Conservation (phyloP, 2,329 filamentous ascomycete species). For the Trichophyton verrucosum region DNA sequence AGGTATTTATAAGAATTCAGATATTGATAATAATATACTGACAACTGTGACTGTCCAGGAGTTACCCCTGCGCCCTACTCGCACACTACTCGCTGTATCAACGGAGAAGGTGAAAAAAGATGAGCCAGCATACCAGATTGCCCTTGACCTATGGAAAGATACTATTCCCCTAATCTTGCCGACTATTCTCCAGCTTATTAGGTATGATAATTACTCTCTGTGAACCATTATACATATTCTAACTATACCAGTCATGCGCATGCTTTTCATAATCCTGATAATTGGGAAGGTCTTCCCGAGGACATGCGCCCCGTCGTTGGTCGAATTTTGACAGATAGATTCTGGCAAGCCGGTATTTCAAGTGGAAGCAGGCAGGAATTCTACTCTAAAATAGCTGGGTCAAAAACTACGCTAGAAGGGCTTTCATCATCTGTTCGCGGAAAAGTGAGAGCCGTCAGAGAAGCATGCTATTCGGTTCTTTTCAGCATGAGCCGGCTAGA, state of each 20-base stretch:
- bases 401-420: constrained; percentile 79
- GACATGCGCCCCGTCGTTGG: constrained; percentile 68
- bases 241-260: constrained; percentile 57
- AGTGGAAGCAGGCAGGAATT: constrained; percentile 94
- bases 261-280: constrained; percentile 73
- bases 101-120: constrained; percentile 75
- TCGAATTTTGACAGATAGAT: constrained; percentile 79
- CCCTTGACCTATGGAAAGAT: constrained; percentile 72
- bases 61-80: constrained; percentile 73
- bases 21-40: constrained; percentile 3
- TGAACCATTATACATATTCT: constrained; percentile 5
- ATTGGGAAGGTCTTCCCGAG: constrained; percentile 64
- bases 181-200: constrained; percentile 70
- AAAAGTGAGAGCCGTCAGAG: constrained; percentile 75
- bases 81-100: constrained; percentile 82
- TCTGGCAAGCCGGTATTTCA: constrained; percentile 97
- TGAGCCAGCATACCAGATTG: constrained; percentile 59
- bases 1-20: constrained; percentile 34
- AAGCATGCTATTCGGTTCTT: constrained; percentile 86
- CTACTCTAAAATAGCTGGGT: constrained; percentile 79
- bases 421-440: constrained; percentile 88
- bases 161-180: constrained; percentile 73
- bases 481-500: constrained; percentile 86
- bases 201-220: constrained; percentile 30
- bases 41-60: constrained; percentile 30